Percentiles rank a stretch among this genome's conserved stretches.
Evolutionary conservation across 148 eudicot species (phyloP).

Genomic region (Cornus controversa): DNA sequence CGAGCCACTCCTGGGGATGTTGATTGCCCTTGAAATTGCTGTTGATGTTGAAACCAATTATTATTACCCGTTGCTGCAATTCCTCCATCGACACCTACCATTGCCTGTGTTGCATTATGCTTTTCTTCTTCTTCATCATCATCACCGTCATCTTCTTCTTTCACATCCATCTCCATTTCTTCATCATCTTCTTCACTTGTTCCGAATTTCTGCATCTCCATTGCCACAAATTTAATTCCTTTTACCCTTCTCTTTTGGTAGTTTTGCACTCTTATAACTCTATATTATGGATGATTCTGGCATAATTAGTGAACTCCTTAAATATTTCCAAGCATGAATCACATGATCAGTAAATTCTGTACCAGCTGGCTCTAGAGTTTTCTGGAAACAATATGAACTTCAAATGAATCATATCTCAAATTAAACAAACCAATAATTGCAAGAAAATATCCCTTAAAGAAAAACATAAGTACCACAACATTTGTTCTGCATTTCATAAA

Average conservation of each 20-base stretch:
- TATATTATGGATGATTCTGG: conserved; percentile 1
- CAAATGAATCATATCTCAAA: background rate
- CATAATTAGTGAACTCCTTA: background rate
- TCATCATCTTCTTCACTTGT: conserved; percentile 89
- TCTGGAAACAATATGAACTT: background rate
- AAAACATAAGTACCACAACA: too few relatives aligned
- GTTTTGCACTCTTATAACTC: conserved; percentile 5
- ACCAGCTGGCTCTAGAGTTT: background rate
- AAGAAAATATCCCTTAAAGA: too few relatives aligned
- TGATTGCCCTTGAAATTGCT: conserved; percentile 59
- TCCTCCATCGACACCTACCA: conserved; percentile 53
- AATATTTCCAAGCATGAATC: background rate
- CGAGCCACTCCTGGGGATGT: conserved; percentile 51
- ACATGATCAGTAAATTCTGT: background rate
- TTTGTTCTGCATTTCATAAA: background rate
- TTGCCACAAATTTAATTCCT: conserved; percentile 26
- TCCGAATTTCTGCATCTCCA: conserved; percentile 76
- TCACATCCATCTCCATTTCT: conserved; percentile 79
- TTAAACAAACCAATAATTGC: background rate
- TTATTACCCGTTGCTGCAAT: conserved; percentile 29
- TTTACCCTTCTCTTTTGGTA: conserved; percentile 17
- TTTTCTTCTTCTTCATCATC: conserved; percentile 49
- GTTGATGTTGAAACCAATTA: conserved; percentile 55
- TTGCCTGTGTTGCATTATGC: conserved; percentile 30
- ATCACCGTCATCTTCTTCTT: conserved; percentile 72